Evolutionary conservation across 306 rosid species (phyloP).

Genomic region (Medicago ruthenica): DNA sequence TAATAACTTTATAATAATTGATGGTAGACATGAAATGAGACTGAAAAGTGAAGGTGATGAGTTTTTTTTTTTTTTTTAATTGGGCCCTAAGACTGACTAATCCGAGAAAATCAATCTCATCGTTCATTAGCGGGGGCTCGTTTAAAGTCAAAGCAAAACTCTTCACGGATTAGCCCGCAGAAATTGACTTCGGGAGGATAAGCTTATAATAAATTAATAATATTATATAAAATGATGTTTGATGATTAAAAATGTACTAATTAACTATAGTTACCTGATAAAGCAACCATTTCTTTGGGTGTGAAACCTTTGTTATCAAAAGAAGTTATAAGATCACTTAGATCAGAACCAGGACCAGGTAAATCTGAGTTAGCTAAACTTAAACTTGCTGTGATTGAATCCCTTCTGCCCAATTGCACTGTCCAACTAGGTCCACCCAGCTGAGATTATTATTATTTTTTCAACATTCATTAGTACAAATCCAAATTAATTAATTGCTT

Average conservation of each 20-base stretch:
- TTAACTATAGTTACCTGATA: constrained; percentile 54
- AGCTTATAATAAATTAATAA: too few species aligned
- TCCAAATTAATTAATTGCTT: background rate
- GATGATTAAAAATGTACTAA: background rate
- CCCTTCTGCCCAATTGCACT: constrained; percentile 68
- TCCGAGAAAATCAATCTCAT: too few species aligned
- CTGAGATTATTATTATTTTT: constrained; percentile 38
- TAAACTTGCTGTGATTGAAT: constrained; percentile 62
- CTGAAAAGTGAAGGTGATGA: too few species aligned
- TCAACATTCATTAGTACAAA: background rate
- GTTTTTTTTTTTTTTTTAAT: too few species aligned
- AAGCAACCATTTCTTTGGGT: constrained; percentile 62
- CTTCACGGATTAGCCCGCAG: too few species aligned
- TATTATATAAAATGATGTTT: background rate
- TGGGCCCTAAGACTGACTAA: too few species aligned
- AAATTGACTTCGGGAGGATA: too few species aligned
- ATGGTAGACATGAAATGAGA: too few species aligned
- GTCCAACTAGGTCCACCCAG: constrained; percentile 62
- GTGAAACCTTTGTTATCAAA: constrained; percentile 59
- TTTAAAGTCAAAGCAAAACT: too few species aligned
- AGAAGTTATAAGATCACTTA: constrained; percentile 43
- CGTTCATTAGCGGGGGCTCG: too few species aligned
- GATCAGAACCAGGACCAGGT: constrained; percentile 45
- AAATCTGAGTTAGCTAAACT: constrained; percentile 52
- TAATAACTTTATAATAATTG: too few species aligned